Percentiles rank a stretch among this genome's conserved stretches.
Conservation (phyloP, 2,329 filamentous ascomycete species). For the Cladosporium sp. region DNA sequence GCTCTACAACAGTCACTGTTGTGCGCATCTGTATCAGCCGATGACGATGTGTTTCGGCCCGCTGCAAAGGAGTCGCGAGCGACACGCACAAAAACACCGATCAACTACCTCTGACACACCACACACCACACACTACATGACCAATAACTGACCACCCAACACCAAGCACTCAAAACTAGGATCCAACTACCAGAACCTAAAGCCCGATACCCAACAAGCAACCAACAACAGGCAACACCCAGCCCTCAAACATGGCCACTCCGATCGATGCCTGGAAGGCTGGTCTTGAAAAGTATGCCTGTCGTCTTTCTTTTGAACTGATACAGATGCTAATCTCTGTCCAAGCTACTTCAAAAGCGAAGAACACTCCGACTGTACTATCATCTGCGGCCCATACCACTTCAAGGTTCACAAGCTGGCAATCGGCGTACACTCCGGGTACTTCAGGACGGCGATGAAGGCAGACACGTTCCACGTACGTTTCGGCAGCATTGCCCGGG, state of each 20-base stretch:
- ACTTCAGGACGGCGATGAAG: constrained; percentile 32
- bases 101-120: neutral
- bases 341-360: constrained; percentile 21
- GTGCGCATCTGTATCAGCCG: neutral
- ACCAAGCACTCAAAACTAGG: neutral
- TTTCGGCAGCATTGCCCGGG: too few species aligned
- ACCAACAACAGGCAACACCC: neutral
- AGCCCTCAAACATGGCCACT: neutral
- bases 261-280: neutral
- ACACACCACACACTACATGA: neutral
- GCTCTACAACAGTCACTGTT: neutral
- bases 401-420: constrained; percentile 47
- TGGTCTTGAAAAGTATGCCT: neutral
- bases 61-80: neutral
- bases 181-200: too few species aligned
- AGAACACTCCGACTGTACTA: constrained; percentile 46
- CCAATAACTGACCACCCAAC: neutral
- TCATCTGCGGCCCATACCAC: constrained; percentile 43
- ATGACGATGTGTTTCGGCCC: neutral
- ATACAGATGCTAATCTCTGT: neutral
- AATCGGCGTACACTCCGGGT: constrained; percentile 45
- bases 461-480: constrained; percentile 22
- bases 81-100: neutral
- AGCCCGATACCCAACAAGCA: neutral
- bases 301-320: neutral